A percentile compares a stretch with the other conserved stretches of the same genome.
Evolutionary conservation across 1,284 basidiomycete species (phyloP).

Genomic region (Malassezia vespertilionis): DNA sequence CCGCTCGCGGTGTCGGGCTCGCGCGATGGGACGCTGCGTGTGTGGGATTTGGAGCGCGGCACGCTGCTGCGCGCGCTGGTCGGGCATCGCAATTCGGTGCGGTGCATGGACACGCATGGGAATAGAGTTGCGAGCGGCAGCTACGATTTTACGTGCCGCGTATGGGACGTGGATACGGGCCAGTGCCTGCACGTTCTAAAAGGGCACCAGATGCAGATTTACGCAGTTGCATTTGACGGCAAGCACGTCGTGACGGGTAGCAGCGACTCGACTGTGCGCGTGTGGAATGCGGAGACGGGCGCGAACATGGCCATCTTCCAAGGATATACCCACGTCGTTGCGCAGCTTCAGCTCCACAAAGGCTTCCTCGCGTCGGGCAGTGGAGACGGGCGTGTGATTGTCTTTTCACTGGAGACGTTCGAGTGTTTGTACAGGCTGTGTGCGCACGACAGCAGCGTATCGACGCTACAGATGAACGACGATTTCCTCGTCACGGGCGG

Average conservation of each 20-base stretch:
- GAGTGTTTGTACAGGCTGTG: slow-evolving; percentile 50
- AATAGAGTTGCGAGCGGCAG: slow-evolving; percentile 73
- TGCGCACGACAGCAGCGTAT: slow-evolving; percentile 76
- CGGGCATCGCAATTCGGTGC: slow-evolving; percentile 72
- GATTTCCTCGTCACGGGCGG: slow-evolving; percentile 55
- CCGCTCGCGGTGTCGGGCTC: slow-evolving; percentile 83
- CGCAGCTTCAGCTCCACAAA: slow-evolving; percentile 73
- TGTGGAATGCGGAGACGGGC: slow-evolving; percentile 55
- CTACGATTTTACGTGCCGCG: slow-evolving; percentile 62
- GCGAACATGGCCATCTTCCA: slow-evolving; percentile 74
- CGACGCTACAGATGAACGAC: slow-evolving; percentile 75
- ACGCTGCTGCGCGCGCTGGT: slow-evolving; percentile 58
- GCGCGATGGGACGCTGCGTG: slow-evolving; percentile 63
- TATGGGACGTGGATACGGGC: slow-evolving; percentile 45
- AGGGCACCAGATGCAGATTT: slow-evolving; percentile 88
- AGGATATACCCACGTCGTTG: slow-evolving; percentile 87
- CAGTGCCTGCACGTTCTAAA: slow-evolving; percentile 69
- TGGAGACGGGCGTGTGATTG: slow-evolving; percentile 84
- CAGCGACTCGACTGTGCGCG: slow-evolving; percentile 50
- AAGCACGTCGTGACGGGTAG: slow-evolving; percentile 72
- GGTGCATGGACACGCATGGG: slow-evolving; percentile 77
- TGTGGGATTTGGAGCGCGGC: slow-evolving; percentile 85
- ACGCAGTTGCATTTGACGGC: slow-evolving; percentile 86
- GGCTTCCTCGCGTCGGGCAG: slow-evolving; percentile 72
- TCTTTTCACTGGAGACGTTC: slow-evolving; percentile 62